Conservation (phyloP, 306 rosid species). For the Senna siamea region DNA sequence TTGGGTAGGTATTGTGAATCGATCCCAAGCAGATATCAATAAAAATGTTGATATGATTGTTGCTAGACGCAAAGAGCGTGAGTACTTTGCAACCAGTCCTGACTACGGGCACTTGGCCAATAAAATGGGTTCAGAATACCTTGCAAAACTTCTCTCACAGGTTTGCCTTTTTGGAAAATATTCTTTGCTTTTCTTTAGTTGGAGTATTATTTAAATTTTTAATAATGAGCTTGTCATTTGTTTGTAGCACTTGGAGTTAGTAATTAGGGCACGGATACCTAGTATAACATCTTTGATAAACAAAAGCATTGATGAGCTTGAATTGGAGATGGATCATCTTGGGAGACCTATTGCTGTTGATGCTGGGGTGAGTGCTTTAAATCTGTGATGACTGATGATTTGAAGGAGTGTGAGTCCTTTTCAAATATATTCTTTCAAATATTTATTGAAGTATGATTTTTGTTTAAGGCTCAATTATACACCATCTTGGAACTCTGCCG, state of each 20-base stretch:
- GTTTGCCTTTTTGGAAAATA: constrained; percentile 45
- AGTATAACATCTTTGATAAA: constrained; percentile 88
- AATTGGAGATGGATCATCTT: constrained; percentile 90
- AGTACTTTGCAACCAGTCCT: constrained; percentile 89
- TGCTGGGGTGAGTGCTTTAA: constrained; percentile 81
- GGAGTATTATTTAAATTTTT: constrained; percentile 28
- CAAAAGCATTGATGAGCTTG: constrained; percentile 94
- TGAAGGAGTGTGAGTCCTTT: constrained; percentile 10
- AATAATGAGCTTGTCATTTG: constrained; percentile 17
- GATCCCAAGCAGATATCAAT: constrained; percentile 97
- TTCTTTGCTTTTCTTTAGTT: constrained; percentile 11
- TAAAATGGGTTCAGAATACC: constrained; percentile 98
- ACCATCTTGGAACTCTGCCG: constrained; percentile 95
- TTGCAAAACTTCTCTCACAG: constrained; percentile 95
- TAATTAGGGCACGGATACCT: constrained; percentile 82
- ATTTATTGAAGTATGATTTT: constrained; percentile 26
- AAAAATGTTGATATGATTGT: constrained; percentile 86
- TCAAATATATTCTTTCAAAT: constrained; percentile 11
- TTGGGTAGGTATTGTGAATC: constrained; percentile 98
- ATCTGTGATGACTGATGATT: constrained; percentile 25
- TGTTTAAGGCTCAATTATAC: constrained; percentile 84
- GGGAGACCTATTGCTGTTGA: constrained; percentile 93
- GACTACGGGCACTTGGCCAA: constrained; percentile 87
- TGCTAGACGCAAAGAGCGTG: constrained; percentile 90
- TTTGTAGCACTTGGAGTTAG: constrained; percentile 85